Base-by-base conservation (phyloP, 495 filamentous ascomycete genomes). In the Platismatia glauca region DNA sequence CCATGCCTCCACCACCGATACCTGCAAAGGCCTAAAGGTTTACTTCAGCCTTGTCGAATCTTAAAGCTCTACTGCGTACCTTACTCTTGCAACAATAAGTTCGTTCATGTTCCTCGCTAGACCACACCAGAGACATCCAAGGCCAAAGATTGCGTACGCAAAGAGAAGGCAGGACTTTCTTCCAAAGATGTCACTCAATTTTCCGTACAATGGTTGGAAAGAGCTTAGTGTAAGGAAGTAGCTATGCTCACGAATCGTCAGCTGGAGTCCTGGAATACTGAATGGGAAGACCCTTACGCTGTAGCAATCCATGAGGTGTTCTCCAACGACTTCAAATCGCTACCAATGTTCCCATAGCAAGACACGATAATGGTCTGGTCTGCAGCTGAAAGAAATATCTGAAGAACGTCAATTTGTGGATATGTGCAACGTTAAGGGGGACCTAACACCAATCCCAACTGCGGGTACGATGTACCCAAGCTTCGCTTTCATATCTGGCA, bases 241-340 rank as follows among this genome's bases (percentile, higher is more conserved):
- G 18, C 64, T 66, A 53, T 27, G 48, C 13, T 18, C 12, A 7
- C 5, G 31, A 20, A 56, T 31, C 16, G 44, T 43, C 37, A 57
- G 35, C 20, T 60, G 18, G 27, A 11, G 48, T 13, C 44, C 41
- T 22, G 24, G 29, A 34, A 22, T 53, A 39, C 29, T 39, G 39
- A 5, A 22, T 29, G 31, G 27, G 37, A 16, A 46, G 13, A 34
- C 57, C 1, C 57, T 29, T 75, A 81, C 13, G 87, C 84, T 18
- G 90, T 94, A 1, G 89, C 88, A 66, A 95, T 89, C 90, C 90
- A 95, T 41, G 84, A 88, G 12, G 89, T 91, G 67, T 83, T 79
- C 67, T 89, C 90, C 61, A 95, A 74, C 16, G 89, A 88, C 27
- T 89, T 79, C 27, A 95, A 72, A 60, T 94, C 90, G 58, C 82